Evolutionary conservation across 345 rosid genomes (phyloP).

Genomic region (Sisymbrium irio): DNA sequence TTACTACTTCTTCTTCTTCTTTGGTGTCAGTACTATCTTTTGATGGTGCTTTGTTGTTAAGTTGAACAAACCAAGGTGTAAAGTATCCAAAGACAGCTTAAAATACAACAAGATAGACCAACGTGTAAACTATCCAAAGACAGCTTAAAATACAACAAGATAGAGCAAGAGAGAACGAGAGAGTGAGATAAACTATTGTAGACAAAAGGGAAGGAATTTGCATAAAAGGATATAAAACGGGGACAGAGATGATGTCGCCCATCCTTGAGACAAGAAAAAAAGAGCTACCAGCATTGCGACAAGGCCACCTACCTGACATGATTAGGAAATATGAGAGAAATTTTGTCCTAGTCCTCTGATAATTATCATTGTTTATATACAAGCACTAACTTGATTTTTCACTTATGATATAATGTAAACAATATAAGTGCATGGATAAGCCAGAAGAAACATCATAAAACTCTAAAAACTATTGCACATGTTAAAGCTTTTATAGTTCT

Average conservation of each 20-base stretch:
- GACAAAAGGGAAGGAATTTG: neutral
- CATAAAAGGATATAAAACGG: conserved; percentile 82
- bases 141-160: neutral
- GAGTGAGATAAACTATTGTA: neutral
- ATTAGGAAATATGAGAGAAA: conserved; percentile 2
- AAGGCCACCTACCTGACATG: conserved; percentile 83
- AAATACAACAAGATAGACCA: conserved; percentile 9
- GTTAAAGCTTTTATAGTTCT: conserved; percentile 1
- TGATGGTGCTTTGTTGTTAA: conserved; percentile 65
- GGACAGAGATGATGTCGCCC: conserved; percentile 81
- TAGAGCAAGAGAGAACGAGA: neutral
- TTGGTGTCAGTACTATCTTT: conserved; percentile 44
- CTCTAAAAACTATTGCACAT: neutral
- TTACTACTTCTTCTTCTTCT: conserved; percentile 43
- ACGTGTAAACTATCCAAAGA: conserved; percentile 10
- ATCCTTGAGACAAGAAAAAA: conserved; percentile 91
- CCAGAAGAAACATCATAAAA: neutral
- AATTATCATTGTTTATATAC: neutral
- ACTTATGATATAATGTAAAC: neutral
- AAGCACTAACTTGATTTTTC: neutral
- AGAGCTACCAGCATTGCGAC: conserved; percentile 81
- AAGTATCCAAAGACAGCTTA: neutral
- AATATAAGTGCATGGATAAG: neutral
- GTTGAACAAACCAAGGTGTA: conserved; percentile 35
- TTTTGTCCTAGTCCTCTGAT: neutral